Percentiles rank a stretch among this genome's conserved stretches.
Conservation (phyloP, 306 rosid genomes). For the Astragalus glycyphyllos region DNA sequence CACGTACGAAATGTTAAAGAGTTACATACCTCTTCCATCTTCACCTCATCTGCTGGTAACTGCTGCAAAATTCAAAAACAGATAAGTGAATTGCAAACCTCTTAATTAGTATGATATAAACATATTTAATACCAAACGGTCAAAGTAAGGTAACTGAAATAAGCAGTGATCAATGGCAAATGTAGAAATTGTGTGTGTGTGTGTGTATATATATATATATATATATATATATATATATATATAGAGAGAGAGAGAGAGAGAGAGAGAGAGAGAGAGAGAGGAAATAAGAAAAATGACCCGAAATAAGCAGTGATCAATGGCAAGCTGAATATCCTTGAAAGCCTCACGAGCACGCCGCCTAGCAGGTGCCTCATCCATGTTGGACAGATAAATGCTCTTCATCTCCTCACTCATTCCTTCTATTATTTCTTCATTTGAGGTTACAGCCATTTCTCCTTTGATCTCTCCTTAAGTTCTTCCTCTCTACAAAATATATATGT, state of each 20-base stretch:
- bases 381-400: conserved; percentile 35
- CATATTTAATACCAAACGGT: neutral
- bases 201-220: too few relatives aligned
- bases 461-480: neutral
- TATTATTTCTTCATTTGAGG: conserved; percentile 1
- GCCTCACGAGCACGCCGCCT: conserved; percentile 57
- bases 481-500: neutral
- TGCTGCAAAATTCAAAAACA: conserved; percentile 39
- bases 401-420: conserved; percentile 47
- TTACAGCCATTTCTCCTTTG: conserved; percentile 36
- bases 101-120: neutral
- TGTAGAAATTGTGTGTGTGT: too few relatives aligned
- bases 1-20: neutral
- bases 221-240: too few relatives aligned
- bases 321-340: conserved; percentile 49
- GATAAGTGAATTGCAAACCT: neutral
- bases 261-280: too few relatives aligned
- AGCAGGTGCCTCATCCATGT: conserved; percentile 56
- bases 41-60: conserved; percentile 54
- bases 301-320: conserved; percentile 58
- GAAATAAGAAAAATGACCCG: conserved; percentile 6
- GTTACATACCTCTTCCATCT: conserved; percentile 51
- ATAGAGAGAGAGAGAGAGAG: neutral
- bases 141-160: too few relatives aligned
- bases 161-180: too few relatives aligned